A percentile compares a stretch with the other conserved stretches of the same genome.
Conservation (phyloP, 129 eudicot species). For the Chrysanthemum seticuspe region DNA sequence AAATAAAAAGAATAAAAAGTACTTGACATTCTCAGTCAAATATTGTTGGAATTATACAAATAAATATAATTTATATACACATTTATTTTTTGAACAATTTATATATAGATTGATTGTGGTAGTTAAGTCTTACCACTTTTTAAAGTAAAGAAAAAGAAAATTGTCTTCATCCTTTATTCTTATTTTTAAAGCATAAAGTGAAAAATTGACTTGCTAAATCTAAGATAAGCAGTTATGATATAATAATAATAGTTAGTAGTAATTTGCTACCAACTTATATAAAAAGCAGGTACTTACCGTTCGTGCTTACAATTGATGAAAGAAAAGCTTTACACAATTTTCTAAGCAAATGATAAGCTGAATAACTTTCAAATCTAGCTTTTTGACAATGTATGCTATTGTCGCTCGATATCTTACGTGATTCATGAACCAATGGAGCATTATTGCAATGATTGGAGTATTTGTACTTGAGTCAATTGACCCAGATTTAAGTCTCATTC, state of each 20-base stretch:
- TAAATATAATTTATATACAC: background rate
- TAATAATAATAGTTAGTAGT: background rate
- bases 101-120: conserved; percentile 5
- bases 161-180: conserved; percentile 27
- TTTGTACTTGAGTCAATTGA: no score
- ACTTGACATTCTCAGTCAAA: conserved; percentile 10
- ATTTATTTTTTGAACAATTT: background rate
- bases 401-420: no score
- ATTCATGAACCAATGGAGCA: no score
- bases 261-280: background rate
- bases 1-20: background rate
- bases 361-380: no score
- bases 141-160: background rate
- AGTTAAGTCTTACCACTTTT: conserved; percentile 30
- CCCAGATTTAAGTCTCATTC: no score
- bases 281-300: no score
- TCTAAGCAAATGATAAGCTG: no score
- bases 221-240: background rate
- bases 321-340: no score
- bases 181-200: conserved; percentile 22
- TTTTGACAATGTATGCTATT: no score
- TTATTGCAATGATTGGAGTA: no score
- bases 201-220: conserved; percentile 11
- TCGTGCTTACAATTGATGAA: no score
- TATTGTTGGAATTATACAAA: background rate